Evolutionary conservation across 2,329 filamentous ascomycete genomes (phyloP), one percentile per base, ranked within the genome.

Genomic region (Stagonosporopsis vannaccii): DNA sequence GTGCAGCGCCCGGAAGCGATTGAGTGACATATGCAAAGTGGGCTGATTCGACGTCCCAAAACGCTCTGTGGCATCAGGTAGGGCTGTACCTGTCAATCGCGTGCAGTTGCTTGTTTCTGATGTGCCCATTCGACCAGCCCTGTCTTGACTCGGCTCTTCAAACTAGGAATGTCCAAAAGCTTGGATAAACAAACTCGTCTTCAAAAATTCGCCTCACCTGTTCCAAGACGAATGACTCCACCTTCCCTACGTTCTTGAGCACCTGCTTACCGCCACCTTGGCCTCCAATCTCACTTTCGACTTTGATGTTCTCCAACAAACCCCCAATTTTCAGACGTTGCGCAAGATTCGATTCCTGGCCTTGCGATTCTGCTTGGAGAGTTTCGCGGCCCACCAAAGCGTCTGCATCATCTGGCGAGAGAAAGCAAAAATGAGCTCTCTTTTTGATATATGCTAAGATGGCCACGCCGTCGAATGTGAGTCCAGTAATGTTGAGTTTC

Each of bases 141-240:
- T 36, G 30, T 49, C 25, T 22, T 8, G 56, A 20, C 39, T 48
- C 23, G 47, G 33, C 9, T 37, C 40, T 53, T 75, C 64, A 97
- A 40, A 98, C 89, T 68, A 99, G 80, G 76, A 98, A 97, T 0
- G 94, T 98, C 93, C 94, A 98, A 77, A 96, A 98, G 77, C 93
- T 97, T 40, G 95, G 95, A 79, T 96, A 98, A 60, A 98, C 93
- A 79, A 98, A 95, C 76, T 99, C 95, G 73, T 98, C 95, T 78
- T 99, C 95, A 71, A 99, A 98, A 67, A 99, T 98, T 71, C 92
- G 86, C 73, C 94, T 87, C 60, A 99, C 95, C 78, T 98, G 94
- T 75, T 98, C 94, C 57, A 99, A 82, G 53, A 99, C 92, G 75
- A 99, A 99, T 69, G 92, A 90, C 80, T 99, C 95, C 55, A 99